Evolutionary conservation across 176 grass and related monocot species (phyloP), one percentile per base, ranked within the genome.

Genomic region (Dendrocalamus sinicus): DNA sequence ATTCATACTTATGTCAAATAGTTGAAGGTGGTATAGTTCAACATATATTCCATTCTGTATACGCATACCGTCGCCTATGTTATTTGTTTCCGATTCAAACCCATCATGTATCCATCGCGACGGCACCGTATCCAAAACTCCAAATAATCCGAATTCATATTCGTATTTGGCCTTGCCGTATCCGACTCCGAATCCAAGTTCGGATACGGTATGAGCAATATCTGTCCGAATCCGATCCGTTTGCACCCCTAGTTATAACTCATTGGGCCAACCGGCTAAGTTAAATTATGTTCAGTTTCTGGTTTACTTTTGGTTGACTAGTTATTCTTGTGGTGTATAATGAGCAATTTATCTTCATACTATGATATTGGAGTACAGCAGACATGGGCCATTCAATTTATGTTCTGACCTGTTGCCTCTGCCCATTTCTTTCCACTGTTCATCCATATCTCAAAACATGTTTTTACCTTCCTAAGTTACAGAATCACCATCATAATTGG

Each of bases 291-390:
- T 47, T 45, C 9, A 60, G 12, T 83, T 76, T 35, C 48, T 70
- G 13, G n/a, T 76, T 22, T 77, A 7, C 11, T 43, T 61, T 39
- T 53, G 15, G 32, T 63, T 58, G 19, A n/a, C 50, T 67, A 40
- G 24, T 48, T 57, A 44, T 60, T 43, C 7, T 10, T 58, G 50
- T 77, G 37, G 17, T 60, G 23, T 62, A 70, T 61, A 46, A 46
- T 47, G 19, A 32, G 1, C 71, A 57, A 43, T 74, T 50, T 74
- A 28, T 67, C 17, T 37, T 85, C 39, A 72, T 78, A 16, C 13
- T 41, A 59, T 75, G 43, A 6, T 80, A 37, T 39, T 80, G 67
- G 55, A 89, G 55, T 79, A 80, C 47, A 68, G 22, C 40, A 50
- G 40, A 70, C 71, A 70, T 70, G 55, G 52, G 16, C 54, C 19